phyloP scores from a whole-genome alignment of 495 filamentous ascomycete species.

The Clavariopsis aquatica region DNA sequence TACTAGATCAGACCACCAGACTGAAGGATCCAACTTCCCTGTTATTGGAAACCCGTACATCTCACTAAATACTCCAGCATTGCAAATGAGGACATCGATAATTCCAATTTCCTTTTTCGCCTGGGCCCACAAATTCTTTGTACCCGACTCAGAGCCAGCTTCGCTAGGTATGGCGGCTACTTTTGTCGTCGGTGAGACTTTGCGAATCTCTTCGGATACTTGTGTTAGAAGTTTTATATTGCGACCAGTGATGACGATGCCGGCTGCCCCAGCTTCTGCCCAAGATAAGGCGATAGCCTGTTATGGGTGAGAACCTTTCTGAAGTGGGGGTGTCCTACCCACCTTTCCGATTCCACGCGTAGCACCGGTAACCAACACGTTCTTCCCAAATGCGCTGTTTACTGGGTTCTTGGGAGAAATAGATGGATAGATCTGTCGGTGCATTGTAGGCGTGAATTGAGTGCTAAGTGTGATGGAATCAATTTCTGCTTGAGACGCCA shows the following conservation, averaged over 20 bases:
- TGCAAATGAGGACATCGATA: slow-evolving; percentile 32
- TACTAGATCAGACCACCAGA: slow-evolving; percentile 36
- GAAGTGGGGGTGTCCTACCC: not conserved
- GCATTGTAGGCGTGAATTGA: slow-evolving; percentile 40
- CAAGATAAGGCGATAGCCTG: slow-evolving; percentile 24
- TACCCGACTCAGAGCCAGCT: slow-evolving; percentile 13
- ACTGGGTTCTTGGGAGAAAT: slow-evolving; percentile 46
- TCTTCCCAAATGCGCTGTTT: slow-evolving; percentile 46
- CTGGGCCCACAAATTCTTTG: slow-evolving; percentile 18
- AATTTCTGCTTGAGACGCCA: not conserved
- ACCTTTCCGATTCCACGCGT: slow-evolving; percentile 29
- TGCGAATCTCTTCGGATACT: slow-evolving; percentile 13
- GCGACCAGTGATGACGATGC: slow-evolving; percentile 22
- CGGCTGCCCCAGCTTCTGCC: slow-evolving; percentile 19
- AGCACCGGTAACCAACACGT: slow-evolving; percentile 51
- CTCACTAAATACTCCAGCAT: slow-evolving; percentile 28
- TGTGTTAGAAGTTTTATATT: slow-evolving; percentile 1
- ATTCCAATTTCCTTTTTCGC: slow-evolving; percentile 22
- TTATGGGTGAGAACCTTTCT: not conserved
- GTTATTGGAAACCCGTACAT: slow-evolving; percentile 2
- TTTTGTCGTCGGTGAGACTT: slow-evolving; percentile 13
- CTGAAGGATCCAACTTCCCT: slow-evolving; percentile 11
- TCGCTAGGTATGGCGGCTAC: slow-evolving; percentile 20
- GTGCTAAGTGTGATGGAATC: slow-evolving; percentile 13
- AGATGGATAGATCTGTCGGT: slow-evolving; percentile 49